Base-by-base conservation (phyloP, 192 early-diverging fungal species). In the Backusella tarrabulga region DNA sequence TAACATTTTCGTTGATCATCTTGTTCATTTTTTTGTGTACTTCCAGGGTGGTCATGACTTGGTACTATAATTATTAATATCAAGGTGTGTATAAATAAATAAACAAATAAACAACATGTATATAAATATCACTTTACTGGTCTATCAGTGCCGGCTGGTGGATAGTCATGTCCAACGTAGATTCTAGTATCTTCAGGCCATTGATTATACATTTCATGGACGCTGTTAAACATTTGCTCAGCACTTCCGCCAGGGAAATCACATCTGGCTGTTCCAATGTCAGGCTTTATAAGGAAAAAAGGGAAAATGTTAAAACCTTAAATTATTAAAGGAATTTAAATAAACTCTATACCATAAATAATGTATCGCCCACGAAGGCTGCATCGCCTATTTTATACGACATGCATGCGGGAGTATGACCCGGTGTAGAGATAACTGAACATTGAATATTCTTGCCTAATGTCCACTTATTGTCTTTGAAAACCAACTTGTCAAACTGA, bases 191-290 rank as follows among this genome's bases (percentile, higher is more conserved):
- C 80, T 34, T 75, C 75, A 23, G 72, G 68, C 73, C 76, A 81
- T 5, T 21, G 6, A 2, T 74, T 34, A 40, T 81, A 81, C 44
- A 81, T 68, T 36, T 75, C 60, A 34, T 77, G 80, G 29, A 81
- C 54, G 46, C 80, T 81, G 6, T 81, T 34, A 67, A 75, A 81
- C 76, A 81, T 60, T 6, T 77, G 66, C 34, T 73, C 44, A n/a
- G 76, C 76, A 40, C 80, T 81, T 56, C 80, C 80, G 34, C 80
- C 80, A 26, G 80, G 80, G 50, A 81, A 81, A 68, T 81, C 80
- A 74, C 80, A 81, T 63, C 80, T 50, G 4, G 80, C 80, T 14
- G 80, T 81, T 38, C 80, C 80, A 67, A 81, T 71, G 66, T 81
- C 80, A 56, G 80, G 80, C 79, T 80, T 73, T 5, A 35, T 42